Base-by-base conservation (phyloP, 1,284 basidiomycete genomes). In the Exobasidium rhododendri region DNA sequence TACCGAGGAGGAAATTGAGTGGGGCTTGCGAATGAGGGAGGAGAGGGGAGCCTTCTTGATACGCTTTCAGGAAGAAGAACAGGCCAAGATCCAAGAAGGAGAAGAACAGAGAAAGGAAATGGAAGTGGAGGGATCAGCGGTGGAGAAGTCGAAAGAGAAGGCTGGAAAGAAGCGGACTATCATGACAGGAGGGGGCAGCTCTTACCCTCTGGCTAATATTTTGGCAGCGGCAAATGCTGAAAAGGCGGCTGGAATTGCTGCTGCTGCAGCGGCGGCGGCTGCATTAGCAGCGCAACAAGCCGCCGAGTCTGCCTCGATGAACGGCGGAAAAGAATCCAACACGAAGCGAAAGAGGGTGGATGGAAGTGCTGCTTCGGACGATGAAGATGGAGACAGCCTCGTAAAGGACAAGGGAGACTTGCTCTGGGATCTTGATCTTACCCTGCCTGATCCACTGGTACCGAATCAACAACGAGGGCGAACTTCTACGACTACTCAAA, bases 21-120 rank as follows among this genome's bases (percentile, higher is more conserved):
- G 73, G 74, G 77, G 75, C 4, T 68, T 69, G 49, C 66, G 71
- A 61, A 76, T 78, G 74, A 72, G 72, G 47, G 66, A 67, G 1
- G 71, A 75, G 58, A 67, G 77, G 1, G 62, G 66, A 0, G 69
- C 70, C 3, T 79, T 79, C 65, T 62, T 78, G 3, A 63, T 72
- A 22, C 68, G 71, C 26, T 73, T 77, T 52, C 72, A 74, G 45
- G 72, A 73, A 29, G 75, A 75, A 56, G 76, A 77, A 44, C 69
- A 65, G 22, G 69, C 65, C 10, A 43, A 28, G 22, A 24, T 43
- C 30, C 4, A 50, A 50, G 59, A 29, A 46, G 56, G 35, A 32
- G 29, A n/a, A 49, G 58, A 28, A 24, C 20, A 30, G 24, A 24
- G 31, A 20, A 61, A 47, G 35, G 54, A 40, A 26, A 53, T 31